Conservation (phyloP, 306 rosid species). For the Biancaea sappan region DNA sequence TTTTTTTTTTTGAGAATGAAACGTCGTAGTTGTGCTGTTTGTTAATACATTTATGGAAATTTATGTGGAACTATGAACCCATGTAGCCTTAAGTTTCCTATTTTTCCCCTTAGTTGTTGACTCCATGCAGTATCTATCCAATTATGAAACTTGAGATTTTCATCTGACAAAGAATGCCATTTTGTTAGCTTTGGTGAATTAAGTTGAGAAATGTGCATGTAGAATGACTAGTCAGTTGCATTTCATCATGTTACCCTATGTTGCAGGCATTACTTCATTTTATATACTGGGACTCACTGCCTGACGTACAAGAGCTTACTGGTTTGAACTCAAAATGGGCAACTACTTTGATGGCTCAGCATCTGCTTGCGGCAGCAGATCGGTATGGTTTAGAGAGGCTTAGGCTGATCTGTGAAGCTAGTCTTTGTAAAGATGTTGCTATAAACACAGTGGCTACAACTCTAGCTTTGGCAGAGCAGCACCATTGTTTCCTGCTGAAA, state of each 20-base stretch:
- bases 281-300: constrained; percentile 66
- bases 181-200: constrained; percentile 4
- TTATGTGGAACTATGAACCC: not conserved
- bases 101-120: not conserved
- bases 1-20: not conserved
- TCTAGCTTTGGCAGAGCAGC: constrained; percentile 79
- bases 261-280: constrained; percentile 70
- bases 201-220: not conserved
- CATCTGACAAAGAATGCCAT: constrained; percentile 20
- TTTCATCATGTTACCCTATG: not conserved
- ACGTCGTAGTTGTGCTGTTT: constrained; percentile 18
- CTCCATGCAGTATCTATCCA: constrained; percentile 11
- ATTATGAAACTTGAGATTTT: not conserved
- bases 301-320: constrained; percentile 61
- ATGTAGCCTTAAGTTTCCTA: not conserved
- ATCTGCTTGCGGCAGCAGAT: constrained; percentile 78
- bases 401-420: constrained; percentile 59
- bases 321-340: constrained; percentile 58
- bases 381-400: constrained; percentile 76
- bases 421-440: constrained; percentile 60
- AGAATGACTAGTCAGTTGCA: constrained; percentile 9
- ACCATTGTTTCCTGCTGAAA: constrained; percentile 67
- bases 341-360: constrained; percentile 63
- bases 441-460: constrained; percentile 78
- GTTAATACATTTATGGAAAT: constrained; percentile 9